phyloP scores from a whole-genome alignment of 2,329 filamentous ascomycete species.

The Xylaria sp. region DNA sequence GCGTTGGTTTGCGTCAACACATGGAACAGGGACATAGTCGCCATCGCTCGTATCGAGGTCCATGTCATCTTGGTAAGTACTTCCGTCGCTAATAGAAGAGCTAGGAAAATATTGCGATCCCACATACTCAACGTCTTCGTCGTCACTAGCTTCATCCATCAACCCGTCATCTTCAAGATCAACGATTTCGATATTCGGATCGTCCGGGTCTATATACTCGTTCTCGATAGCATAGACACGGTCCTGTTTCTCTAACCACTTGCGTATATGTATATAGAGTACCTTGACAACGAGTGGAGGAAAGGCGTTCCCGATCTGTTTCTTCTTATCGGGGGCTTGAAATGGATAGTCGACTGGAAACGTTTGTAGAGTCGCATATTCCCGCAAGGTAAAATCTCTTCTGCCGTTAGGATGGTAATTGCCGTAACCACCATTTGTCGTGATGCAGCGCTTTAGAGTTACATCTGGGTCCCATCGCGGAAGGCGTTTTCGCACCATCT shows the following conservation, averaged over 20 bases:
- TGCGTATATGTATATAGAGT: slow-evolving; percentile 60
- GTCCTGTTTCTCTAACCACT: slow-evolving; percentile 59
- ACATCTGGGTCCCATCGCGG: slow-evolving; percentile 58
- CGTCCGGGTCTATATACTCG: slow-evolving; percentile 40
- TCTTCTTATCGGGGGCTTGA: slow-evolving; percentile 57
- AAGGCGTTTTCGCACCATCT: slow-evolving; percentile 45
- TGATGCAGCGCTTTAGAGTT: slow-evolving; percentile 68
- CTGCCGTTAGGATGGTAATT: slow-evolving; percentile 73
- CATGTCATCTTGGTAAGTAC: slow-evolving; percentile 37
- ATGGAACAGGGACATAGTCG: slow-evolving; percentile 15
- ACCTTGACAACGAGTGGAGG: slow-evolving; percentile 67
- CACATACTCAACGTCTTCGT: slow-evolving; percentile 39
- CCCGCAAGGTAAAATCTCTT: slow-evolving; percentile 72
- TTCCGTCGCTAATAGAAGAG: slow-evolving; percentile 23
- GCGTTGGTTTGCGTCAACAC: slow-evolving; percentile 33
- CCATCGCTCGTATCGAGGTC: slow-evolving; percentile 36
- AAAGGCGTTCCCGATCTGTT: slow-evolving; percentile 83
- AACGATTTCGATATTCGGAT: slow-evolving; percentile 30
- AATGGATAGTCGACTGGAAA: slow-evolving; percentile 74
- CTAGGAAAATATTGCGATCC: slow-evolving; percentile 28
- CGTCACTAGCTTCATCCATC: slow-evolving; percentile 20
- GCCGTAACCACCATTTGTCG: slow-evolving; percentile 66
- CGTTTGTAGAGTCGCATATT: slow-evolving; percentile 74
- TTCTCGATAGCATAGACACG: slow-evolving; percentile 43
- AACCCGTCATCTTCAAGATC: slow-evolving; percentile 31